These are phyloP conservation scores for Fomitopsis betulina DNA, from an alignment of 1,284 basidiomycete genomes.

Conservation along the genomic window DNA sequence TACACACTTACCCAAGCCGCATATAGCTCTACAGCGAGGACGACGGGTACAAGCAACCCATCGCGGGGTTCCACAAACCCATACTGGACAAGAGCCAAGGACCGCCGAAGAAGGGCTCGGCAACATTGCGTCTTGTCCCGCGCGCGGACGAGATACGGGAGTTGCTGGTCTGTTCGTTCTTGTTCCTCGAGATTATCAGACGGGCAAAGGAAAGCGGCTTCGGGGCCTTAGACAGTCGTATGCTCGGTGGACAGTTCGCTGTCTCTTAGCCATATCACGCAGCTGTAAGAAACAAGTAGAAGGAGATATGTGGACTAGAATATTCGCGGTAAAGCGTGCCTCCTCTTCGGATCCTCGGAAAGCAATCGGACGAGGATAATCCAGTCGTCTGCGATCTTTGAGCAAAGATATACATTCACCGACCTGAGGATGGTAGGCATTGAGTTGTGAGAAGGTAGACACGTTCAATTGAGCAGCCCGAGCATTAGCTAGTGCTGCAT, in stretches of 20 bases:
- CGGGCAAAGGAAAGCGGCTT: background rate
- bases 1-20: background rate
- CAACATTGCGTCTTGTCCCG: conserved; percentile 29
- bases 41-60: conserved; percentile 26
- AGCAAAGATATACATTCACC: no score
- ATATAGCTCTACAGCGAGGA: conserved; percentile 32
- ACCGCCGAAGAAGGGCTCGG: conserved; percentile 17
- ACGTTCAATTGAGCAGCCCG: no score
- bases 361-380: no score
- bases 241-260: background rate
- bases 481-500: conserved; percentile 48
- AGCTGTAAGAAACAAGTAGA: background rate
- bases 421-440: background rate
- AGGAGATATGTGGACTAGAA: background rate
- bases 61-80: conserved; percentile 32
- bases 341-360: no score
- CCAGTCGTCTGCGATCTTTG: no score
- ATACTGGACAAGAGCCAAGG: conserved; percentile 18
- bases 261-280: background rate
- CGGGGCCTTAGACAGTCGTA: background rate
- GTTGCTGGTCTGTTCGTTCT: conserved; percentile 33
- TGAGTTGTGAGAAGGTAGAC: background rate
- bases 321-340: background rate
- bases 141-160: conserved; percentile 33
- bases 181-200: conserved; percentile 30